Percentiles rank a stretch among this genome's conserved stretches.
These are phyloP conservation scores for Hypericum perforatum DNA, from an alignment of 345 rosid species.

Conservation along the genomic window DNA sequence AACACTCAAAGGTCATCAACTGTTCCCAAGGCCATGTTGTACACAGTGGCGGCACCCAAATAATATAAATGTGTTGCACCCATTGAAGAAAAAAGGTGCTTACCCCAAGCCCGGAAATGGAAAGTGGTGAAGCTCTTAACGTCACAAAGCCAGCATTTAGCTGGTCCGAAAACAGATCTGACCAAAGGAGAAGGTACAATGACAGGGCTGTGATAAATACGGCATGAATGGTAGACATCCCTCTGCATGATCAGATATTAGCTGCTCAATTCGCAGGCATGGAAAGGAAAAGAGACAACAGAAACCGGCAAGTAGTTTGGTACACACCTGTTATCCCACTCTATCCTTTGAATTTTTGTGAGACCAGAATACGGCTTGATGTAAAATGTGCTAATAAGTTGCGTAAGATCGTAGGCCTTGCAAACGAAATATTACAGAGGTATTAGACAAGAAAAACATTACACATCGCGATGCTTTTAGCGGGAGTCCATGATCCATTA, in stretches of 20 bases:
- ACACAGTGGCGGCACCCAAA: too few species aligned
- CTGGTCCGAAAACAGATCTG: constrained; percentile 57
- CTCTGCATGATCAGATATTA: constrained; percentile 36
- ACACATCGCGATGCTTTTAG: too few species aligned
- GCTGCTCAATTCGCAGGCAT: constrained; percentile 1
- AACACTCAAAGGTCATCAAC: too few species aligned
- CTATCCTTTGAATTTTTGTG: constrained; percentile 48
- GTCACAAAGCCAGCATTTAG: constrained; percentile 32
- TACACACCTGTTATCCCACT: constrained; percentile 79
- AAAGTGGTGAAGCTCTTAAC: constrained; percentile 52
- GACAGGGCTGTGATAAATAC: constrained; percentile 46
- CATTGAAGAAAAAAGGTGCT: constrained; percentile 14
- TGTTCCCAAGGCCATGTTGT: too few species aligned
- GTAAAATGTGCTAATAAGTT: constrained; percentile 47
- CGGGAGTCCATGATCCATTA: too few species aligned
- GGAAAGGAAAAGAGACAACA: constrained; percentile 1
- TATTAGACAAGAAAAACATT: neutral
- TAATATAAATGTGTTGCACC: too few species aligned
- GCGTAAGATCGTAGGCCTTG: constrained; percentile 62
- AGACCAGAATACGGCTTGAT: constrained; percentile 49
- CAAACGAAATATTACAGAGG: constrained; percentile 1
- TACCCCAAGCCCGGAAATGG: constrained; percentile 72
- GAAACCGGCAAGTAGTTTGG: neutral
- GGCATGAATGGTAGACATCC: constrained; percentile 72
- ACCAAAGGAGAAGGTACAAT: constrained; percentile 65